phyloP scores from a whole-genome alignment of 345 rosid genomes.

The Luvunga scandens region DNA sequence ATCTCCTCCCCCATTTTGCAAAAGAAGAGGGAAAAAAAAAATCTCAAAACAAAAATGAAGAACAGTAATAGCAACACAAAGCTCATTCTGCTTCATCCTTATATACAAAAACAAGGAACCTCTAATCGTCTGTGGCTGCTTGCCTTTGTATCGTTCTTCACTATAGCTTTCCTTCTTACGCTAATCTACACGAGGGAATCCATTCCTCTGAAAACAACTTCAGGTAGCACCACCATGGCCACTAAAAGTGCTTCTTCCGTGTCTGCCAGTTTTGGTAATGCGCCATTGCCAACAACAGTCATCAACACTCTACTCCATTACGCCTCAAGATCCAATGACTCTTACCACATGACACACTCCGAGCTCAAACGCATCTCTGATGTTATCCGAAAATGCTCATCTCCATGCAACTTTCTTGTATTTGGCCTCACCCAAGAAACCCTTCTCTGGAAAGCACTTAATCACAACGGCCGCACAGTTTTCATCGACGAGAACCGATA shows the following conservation, averaged over 20 bases:
- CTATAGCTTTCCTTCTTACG: constrained; percentile 75
- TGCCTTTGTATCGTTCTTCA: constrained; percentile 74
- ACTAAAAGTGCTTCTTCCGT: constrained; percentile 7
- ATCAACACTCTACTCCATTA: constrained; percentile 87
- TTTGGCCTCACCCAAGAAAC: constrained; percentile 94
- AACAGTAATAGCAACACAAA: constrained; percentile 70
- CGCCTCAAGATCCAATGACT: constrained; percentile 73
- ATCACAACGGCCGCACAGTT: constrained; percentile 84
- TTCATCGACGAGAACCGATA: constrained; percentile 91
- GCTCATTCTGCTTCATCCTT: constrained; percentile 91
- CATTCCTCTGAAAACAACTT: constrained; percentile 27
- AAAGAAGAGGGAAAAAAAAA: background rate
- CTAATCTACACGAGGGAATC: constrained; percentile 76
- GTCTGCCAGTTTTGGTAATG: constrained; percentile 25
- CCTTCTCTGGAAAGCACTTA: constrained; percentile 88
- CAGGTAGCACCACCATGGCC: constrained; percentile 23
- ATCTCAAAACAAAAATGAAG: constrained; percentile 45
- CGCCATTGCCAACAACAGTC: constrained; percentile 53
- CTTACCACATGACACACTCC: constrained; percentile 65
- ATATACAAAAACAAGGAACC: constrained; percentile 85
- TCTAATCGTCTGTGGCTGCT: constrained; percentile 85
- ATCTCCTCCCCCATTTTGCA: constrained; percentile 21
- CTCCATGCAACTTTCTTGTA: constrained; percentile 85
- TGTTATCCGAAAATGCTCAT: constrained; percentile 67
- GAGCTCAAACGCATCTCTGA: constrained; percentile 86